Base-by-base conservation (phyloP, 148 eudicot genomes). In the Silene conica region DNA sequence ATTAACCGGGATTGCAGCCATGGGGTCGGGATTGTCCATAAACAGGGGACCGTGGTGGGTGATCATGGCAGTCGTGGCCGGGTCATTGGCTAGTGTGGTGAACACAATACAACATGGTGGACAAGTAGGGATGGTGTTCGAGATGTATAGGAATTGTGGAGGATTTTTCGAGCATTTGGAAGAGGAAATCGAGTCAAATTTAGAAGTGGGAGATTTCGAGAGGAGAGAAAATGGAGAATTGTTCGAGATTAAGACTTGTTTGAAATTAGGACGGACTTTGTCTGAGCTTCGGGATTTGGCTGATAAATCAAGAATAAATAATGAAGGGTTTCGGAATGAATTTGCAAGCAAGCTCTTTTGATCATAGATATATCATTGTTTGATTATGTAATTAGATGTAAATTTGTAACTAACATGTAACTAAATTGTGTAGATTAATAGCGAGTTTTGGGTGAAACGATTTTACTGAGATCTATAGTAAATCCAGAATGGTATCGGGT, bases 41-140 rank as follows among this genome's bases (percentile, higher is more conserved):
- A 78, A 71, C 10, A 80, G 82, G 0, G 75, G 80, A 11, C 70
- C 82, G 0, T 80, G 83, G 92, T 87, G 82, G 0, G 85, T 76
- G 25, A 55, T 83, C 69, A 52, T 83, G 8, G 89, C 83, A 20
- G 85, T 76, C 0, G 80, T 78, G 15, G 86, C 82, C 2, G 82
- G 82, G 69, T 65, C 82, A 3, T 28, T 76, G 67, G 85, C 88
- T 0, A 77, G 72, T 25, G 79, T 80, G 12, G 86, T 86, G 72
- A 89, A 81, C 56, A 79, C 83, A 11, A 19, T 89, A 34, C 82
- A 89, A 80, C 93, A 89, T 80, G 93, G 96, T 12, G 96, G 89
- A 9, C 96, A 91, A 80, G 93, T 91, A 43, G 96, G 96, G 43
- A 91, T 91, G 96, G 91, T 91, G 72, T 76, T 85, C 74, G 96